These are phyloP conservation scores for Alternaria sp. DNA, from an alignment of 2,329 filamentous ascomycete genomes.

Conservation along the genomic window DNA sequence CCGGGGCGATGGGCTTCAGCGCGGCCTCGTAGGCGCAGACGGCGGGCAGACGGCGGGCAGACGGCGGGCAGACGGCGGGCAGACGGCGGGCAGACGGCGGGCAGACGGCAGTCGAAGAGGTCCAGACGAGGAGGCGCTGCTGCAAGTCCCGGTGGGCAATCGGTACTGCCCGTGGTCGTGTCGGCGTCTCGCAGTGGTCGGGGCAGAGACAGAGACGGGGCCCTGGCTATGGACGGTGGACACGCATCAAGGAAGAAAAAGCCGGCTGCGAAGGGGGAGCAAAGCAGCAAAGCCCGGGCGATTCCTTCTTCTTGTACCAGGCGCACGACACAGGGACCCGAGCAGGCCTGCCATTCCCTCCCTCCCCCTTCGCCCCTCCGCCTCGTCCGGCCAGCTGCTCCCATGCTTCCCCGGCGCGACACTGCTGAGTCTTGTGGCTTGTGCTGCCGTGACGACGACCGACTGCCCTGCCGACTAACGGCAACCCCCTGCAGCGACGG, in stretches of 20 bases:
- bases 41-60: no score
- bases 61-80: no score
- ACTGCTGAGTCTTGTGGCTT: constrained; percentile 7
- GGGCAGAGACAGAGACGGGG: constrained; percentile 1
- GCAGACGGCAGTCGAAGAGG: background rate
- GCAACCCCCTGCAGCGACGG: constrained; percentile 5
- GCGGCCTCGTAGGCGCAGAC: no score
- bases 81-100: background rate
- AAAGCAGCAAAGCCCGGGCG: background rate
- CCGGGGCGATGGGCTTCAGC: background rate
- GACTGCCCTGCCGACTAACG: background rate
- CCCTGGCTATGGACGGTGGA: constrained; percentile 10
- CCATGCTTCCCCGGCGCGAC: constrained; percentile 7
- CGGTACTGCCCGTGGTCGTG: background rate
- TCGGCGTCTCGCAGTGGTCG: constrained; percentile 13
- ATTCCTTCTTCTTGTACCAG: constrained; percentile 26
- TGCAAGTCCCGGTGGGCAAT: background rate
- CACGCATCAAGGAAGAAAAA: background rate
- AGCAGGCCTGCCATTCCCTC: background rate
- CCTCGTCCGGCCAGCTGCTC: background rate
- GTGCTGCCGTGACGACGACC: constrained; percentile 2
- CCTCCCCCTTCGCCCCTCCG: background rate
- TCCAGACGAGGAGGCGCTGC: background rate
- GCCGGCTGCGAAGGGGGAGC: background rate
- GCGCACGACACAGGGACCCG: constrained; percentile 4